phyloP scores from a whole-genome alignment of 345 rosid species.

The Mangifera indica region DNA sequence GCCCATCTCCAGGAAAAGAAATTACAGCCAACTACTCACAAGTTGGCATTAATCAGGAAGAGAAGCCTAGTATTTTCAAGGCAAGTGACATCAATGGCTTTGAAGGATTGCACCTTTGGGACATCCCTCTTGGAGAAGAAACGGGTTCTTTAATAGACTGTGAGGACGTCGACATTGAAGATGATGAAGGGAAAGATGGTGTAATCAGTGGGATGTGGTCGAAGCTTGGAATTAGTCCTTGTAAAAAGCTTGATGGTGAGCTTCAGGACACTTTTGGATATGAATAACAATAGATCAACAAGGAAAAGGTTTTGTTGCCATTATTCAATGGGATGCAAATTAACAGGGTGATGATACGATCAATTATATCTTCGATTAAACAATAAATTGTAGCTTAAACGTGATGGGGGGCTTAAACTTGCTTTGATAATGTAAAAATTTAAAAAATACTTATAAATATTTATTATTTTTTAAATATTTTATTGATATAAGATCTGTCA shows the following conservation, averaged over 20 bases:
- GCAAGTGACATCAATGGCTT: neutral
- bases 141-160: constrained; percentile 35
- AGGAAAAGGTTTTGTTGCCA: no score
- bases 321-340: no score
- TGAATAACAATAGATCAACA: no score
- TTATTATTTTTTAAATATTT: no score
- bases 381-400: no score
- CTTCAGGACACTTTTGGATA: no score
- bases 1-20: constrained; percentile 13
- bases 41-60: neutral
- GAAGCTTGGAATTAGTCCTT: constrained; percentile 27
- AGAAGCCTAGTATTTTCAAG: neutral
- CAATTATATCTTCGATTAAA: no score
- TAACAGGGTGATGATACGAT: no score
- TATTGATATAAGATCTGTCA: no score
- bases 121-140: constrained; percentile 27
- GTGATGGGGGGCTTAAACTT: no score
- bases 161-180: constrained; percentile 15
- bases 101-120: constrained; percentile 27
- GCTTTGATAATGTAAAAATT: no score
- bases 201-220: constrained; percentile 31
- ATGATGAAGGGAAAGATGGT: constrained; percentile 20
- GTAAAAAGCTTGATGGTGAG: neutral
- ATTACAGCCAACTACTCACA: neutral
- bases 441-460: no score